Evolutionary conservation across 139 green algal genomes (phyloP).

Genomic region (Trebouxia sp.): DNA sequence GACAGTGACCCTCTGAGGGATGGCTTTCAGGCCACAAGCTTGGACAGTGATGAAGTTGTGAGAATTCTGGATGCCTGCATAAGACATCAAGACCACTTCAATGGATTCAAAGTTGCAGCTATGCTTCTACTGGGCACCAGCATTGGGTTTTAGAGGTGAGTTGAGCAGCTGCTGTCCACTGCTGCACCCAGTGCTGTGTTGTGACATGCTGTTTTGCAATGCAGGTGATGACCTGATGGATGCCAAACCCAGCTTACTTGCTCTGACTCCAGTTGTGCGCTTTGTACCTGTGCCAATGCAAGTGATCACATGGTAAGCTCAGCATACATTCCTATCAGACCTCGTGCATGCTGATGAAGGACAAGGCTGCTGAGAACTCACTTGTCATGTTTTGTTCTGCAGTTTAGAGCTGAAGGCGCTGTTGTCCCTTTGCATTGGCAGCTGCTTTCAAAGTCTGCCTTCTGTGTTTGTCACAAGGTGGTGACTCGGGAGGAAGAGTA

Average conservation of each 20-base stretch:
- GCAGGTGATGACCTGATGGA: conserved; percentile 8
- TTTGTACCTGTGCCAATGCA: too few species aligned
- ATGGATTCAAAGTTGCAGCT: background rate
- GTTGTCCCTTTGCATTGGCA: too few species aligned
- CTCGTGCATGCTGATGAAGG: background rate
- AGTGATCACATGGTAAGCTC: too few species aligned
- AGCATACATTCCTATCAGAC: conserved; percentile 7
- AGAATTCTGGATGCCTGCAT: conserved; percentile 1
- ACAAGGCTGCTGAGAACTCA: conserved; percentile 3
- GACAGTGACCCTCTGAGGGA: background rate
- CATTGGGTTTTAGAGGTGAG: too few species aligned
- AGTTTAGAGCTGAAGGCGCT: too few species aligned
- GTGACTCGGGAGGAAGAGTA: background rate
- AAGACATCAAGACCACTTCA: conserved; percentile 3
- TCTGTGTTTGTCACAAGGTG: background rate
- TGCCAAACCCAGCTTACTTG: background rate
- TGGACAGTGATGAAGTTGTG: conserved; percentile 5
- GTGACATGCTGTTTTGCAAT: background rate
- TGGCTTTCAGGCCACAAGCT: background rate
- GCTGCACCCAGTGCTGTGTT: too few species aligned
- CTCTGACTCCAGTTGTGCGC: conserved; percentile 9
- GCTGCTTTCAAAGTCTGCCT: too few species aligned
- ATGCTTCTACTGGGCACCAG: too few species aligned
- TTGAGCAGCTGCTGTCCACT: too few species aligned
- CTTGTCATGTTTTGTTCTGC: too few species aligned